phyloP scores from a whole-genome alignment of 768 basidiomycete genomes.

The Lyophyllum semitale region DNA sequence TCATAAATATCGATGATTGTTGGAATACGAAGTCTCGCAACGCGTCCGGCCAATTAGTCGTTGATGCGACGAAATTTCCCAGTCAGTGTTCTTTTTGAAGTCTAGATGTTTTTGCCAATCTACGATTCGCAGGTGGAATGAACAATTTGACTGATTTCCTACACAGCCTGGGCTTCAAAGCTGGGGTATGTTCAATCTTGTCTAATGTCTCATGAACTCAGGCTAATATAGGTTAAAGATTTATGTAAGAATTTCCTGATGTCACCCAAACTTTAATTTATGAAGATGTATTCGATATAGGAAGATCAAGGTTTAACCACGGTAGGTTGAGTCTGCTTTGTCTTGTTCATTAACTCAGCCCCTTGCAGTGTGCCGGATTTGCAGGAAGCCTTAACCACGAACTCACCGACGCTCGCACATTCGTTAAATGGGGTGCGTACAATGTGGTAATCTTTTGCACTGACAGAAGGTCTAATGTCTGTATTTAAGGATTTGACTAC shows the following conservation, averaged over 20 bases:
- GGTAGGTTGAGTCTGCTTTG: conserved; percentile 4
- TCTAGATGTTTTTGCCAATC: neutral
- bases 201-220: neutral
- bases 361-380: conserved; percentile 22
- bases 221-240: neutral
- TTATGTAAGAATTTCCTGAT: neutral
- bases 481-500: conserved; percentile 23
- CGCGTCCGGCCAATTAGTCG: conserved; percentile 17
- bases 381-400: conserved; percentile 28
- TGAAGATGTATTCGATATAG: conserved; percentile 8
- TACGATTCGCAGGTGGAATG: conserved; percentile 14
- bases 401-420: conserved; percentile 25
- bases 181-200: conserved; percentile 18
- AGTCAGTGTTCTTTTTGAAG: conserved; percentile 5
- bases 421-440: conserved; percentile 23
- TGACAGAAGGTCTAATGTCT: neutral
- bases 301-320: conserved; percentile 26
- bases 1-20: conserved; percentile 27
- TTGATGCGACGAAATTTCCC: conserved; percentile 24
- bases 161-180: conserved; percentile 25
- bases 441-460: neutral
- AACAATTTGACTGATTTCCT: conserved; percentile 24
- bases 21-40: conserved; percentile 24
- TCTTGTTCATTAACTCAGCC: neutral
- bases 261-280: neutral